Evolutionary conservation across 129 eudicot species (phyloP).

Genomic region (Helichrysum umbraculigerum): DNA sequence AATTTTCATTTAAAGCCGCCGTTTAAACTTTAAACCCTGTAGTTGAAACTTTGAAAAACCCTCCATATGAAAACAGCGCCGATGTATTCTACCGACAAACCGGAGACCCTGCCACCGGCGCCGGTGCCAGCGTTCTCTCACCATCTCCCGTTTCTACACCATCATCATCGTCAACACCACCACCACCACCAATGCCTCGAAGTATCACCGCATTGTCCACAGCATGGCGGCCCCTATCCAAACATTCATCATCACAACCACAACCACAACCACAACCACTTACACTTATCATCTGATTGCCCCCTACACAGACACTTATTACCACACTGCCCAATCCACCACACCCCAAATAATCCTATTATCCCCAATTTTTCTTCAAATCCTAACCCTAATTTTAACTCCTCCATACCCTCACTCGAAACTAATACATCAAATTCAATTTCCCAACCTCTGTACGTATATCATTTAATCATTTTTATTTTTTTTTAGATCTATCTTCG

Average conservation of each 20-base stretch:
- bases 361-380: slow-evolving; percentile 30
- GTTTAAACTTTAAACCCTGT: not conserved
- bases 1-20: no score
- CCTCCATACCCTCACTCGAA: slow-evolving; percentile 19
- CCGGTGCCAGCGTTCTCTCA: slow-evolving; percentile 21
- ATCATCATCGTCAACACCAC: slow-evolving; percentile 17
- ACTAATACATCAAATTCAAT: not conserved
- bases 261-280: slow-evolving; percentile 45
- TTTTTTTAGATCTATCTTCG: not conserved
- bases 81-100: slow-evolving; percentile 30
- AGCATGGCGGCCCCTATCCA: no score
- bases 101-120: slow-evolving; percentile 3
- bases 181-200: slow-evolving; percentile 21
- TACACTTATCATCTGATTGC: slow-evolving; percentile 39
- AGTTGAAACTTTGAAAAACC: no score
- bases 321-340: slow-evolving; percentile 47
- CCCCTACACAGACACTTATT: slow-evolving; percentile 44
- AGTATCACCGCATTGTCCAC: slow-evolving; percentile 30
- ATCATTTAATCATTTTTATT: not conserved
- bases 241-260: slow-evolving; percentile 4
- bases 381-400: slow-evolving; percentile 13
- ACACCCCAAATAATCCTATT: slow-evolving; percentile 13
- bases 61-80: slow-evolving; percentile 8
- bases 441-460: slow-evolving; percentile 38
- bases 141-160: slow-evolving; percentile 8